A percentile compares a stretch with the other conserved stretches of the same genome.
These are phyloP conservation scores for Bipolaris oryzae DNA, from an alignment of 2,329 filamentous ascomycete genomes.

Conservation along the genomic window DNA sequence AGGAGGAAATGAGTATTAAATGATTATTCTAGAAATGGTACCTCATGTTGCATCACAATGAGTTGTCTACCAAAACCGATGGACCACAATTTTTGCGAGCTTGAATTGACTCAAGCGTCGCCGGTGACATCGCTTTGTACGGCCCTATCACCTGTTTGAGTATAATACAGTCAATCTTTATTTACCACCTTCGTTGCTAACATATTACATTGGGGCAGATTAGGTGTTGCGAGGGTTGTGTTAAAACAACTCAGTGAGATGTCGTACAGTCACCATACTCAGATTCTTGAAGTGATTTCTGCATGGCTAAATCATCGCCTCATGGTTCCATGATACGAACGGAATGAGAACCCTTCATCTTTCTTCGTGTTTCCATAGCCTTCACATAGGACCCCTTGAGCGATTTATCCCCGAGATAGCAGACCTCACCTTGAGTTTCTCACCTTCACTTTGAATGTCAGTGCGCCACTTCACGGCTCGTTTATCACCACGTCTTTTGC, in stretches of 20 bases:
- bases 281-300: no score
- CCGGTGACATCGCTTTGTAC: background rate
- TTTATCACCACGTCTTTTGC: background rate
- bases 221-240: background rate
- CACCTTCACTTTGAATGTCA: constrained; percentile 5
- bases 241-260: background rate
- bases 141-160: background rate
- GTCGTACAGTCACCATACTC: no score
- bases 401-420: background rate
- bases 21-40: no score
- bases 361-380: no score
- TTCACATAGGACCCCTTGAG: background rate
- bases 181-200: background rate
- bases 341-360: no score
- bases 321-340: no score
- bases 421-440: background rate
- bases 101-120: background rate
- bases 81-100: constrained; percentile 8
- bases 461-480: background rate
- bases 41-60: no score
- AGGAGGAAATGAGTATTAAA: no score
- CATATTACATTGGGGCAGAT: background rate
- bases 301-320: no score
- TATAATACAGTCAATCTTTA: background rate
- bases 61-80: constrained; percentile 27